Evolutionary conservation across 2,329 filamentous ascomycete species (phyloP).

Genomic region (Phoma sp.): DNA sequence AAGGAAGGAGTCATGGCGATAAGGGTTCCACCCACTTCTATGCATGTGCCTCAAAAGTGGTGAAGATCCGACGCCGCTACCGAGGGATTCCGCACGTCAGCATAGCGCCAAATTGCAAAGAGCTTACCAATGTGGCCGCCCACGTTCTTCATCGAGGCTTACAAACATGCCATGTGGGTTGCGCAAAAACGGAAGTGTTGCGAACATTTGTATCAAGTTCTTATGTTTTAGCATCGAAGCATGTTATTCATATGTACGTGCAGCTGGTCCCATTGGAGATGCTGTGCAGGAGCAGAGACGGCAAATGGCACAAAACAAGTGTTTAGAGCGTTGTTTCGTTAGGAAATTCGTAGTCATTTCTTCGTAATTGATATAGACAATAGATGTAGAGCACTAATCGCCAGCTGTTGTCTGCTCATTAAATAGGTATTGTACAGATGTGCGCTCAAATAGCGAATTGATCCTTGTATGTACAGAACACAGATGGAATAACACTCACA

Average conservation of each 20-base stretch:
- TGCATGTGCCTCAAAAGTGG: slow-evolving; percentile 12
- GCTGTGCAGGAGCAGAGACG: no score
- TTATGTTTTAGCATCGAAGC: no score
- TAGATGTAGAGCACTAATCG: slow-evolving; percentile 3
- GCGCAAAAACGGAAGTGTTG: no score
- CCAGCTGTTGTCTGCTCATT: neutral
- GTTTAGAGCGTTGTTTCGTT: no score
- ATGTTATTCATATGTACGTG: no score
- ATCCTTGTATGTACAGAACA: neutral
- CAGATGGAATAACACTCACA: neutral
- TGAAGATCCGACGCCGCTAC: slow-evolving; percentile 13
- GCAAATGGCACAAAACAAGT: no score
- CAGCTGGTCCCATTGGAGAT: no score
- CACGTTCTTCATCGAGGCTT: neutral
- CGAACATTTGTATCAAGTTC: no score
- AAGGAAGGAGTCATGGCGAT: slow-evolving; percentile 1
- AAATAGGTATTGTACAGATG: slow-evolving; percentile 1
- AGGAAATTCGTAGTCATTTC: neutral
- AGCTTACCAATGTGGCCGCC: neutral
- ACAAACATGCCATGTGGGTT: neutral
- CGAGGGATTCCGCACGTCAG: slow-evolving; percentile 12
- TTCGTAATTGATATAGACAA: slow-evolving; percentile 1
- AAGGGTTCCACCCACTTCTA: neutral
- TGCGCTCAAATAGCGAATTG: neutral
- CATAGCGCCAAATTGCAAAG: slow-evolving; percentile 14